Evolutionary conservation across 345 rosid species (phyloP).

Genomic region (Kandelia obovata): DNA sequence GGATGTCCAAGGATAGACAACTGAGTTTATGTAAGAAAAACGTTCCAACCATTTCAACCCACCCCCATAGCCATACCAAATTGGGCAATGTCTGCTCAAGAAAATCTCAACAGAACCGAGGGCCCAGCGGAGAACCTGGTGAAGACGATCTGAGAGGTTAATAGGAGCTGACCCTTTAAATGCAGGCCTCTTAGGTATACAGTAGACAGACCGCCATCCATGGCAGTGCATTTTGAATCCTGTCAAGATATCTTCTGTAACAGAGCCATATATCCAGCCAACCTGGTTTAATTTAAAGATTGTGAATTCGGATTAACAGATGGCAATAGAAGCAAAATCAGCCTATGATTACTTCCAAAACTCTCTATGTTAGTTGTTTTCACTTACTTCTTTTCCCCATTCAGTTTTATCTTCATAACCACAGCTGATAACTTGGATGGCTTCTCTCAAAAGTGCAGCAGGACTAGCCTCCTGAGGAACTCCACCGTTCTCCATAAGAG

Average conservation of each 20-base stretch:
- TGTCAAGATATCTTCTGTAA: slow-evolving; percentile 85
- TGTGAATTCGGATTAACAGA: slow-evolving; percentile 6
- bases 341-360: not conserved
- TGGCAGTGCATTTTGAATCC: slow-evolving; percentile 99
- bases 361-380: not conserved
- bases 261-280: slow-evolving; percentile 97
- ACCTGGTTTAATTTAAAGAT: slow-evolving; percentile 40
- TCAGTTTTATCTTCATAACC: slow-evolving; percentile 98
- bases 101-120: slow-evolving; percentile 96
- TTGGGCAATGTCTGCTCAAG: slow-evolving; percentile 91
- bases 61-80: slow-evolving; percentile 98
- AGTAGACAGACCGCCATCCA: slow-evolving; percentile 98
- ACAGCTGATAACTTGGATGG: slow-evolving; percentile 95
- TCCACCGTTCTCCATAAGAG: slow-evolving; percentile 73
- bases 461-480: slow-evolving; percentile 60
- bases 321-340: slow-evolving; percentile 4
- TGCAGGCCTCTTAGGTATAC: slow-evolving; percentile 83
- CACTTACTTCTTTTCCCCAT: slow-evolving; percentile 96
- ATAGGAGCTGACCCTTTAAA: slow-evolving; percentile 94
- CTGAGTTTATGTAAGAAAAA: slow-evolving; percentile 86
- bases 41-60: slow-evolving; percentile 94
- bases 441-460: slow-evolving; percentile 74
- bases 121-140: slow-evolving; percentile 96
- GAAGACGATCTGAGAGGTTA: slow-evolving; percentile 87
- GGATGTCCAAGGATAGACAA: slow-evolving; percentile 89